Conservation (phyloP, 306 rosid species). For the Glycine tomentella region DNA sequence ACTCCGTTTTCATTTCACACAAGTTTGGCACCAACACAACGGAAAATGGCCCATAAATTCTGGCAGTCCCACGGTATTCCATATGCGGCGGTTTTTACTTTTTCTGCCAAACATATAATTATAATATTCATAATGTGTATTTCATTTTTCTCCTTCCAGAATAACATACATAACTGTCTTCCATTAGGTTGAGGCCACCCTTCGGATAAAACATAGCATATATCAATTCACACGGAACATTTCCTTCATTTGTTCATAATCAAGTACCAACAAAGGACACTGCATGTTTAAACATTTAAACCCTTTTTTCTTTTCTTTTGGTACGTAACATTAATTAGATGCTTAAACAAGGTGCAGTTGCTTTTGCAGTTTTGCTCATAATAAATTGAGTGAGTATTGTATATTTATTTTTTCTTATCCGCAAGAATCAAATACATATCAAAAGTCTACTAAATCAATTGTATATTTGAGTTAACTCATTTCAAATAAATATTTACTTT, state of each 20-base stretch:
- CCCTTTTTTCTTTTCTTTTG: background rate
- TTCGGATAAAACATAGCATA: slow-evolving; percentile 9
- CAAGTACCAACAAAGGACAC: background rate
- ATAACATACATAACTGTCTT: slow-evolving; percentile 45
- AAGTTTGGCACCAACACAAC: slow-evolving; percentile 48
- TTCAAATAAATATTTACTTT: too few species aligned
- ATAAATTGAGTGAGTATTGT: background rate
- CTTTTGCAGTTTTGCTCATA: background rate
- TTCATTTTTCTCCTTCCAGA: slow-evolving; percentile 28
- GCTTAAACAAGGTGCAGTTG: background rate
- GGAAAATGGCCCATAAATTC: slow-evolving; percentile 46
- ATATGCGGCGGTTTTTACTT: slow-evolving; percentile 46
- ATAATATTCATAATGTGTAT: background rate
- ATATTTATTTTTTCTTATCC: too few species aligned
- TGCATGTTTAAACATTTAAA: background rate
- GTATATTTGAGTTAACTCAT: too few species aligned
- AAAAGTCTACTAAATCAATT: too few species aligned
- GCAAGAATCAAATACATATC: too few species aligned
- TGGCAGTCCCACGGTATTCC: slow-evolving; percentile 43
- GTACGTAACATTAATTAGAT: background rate
- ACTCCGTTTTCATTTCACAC: slow-evolving; percentile 48
- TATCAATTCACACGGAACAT: background rate
- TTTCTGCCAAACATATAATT: slow-evolving; percentile 1
- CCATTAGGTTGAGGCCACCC: slow-evolving; percentile 31
- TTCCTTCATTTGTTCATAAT: slow-evolving; percentile 31